phyloP scores from a whole-genome alignment of 495 filamentous ascomycete species.

The Geoglossum glabrum region DNA sequence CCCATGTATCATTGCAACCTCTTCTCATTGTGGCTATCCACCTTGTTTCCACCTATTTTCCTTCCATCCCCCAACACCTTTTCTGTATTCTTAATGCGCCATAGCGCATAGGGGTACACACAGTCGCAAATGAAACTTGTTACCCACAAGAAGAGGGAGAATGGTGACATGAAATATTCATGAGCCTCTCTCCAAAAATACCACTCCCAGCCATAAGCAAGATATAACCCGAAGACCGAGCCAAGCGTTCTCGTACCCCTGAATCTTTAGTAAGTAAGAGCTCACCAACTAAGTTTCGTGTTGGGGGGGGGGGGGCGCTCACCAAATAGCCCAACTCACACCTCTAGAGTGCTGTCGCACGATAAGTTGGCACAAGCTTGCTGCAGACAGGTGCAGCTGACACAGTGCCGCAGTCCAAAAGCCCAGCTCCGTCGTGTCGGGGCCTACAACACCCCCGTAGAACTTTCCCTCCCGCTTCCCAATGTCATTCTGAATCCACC shows the following conservation, averaged over 20 bases:
- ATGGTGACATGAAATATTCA: constrained; percentile 17
- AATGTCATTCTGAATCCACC: constrained; percentile 21
- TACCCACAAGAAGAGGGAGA: constrained; percentile 18
- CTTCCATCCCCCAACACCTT: constrained; percentile 17
- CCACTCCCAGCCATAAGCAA: constrained; percentile 17
- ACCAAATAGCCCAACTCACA: constrained; percentile 23
- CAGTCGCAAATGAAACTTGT: constrained; percentile 18
- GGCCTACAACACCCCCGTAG: constrained; percentile 17
- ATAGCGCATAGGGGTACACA: constrained; percentile 20
- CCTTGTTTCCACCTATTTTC: too few species aligned
- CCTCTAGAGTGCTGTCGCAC: constrained; percentile 22
- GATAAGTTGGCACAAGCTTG: constrained; percentile 19
- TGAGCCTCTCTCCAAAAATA: constrained; percentile 24
- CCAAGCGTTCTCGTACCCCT: constrained; percentile 15
- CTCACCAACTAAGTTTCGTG: neutral
- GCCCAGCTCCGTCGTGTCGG: constrained; percentile 24
- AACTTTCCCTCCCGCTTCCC: constrained; percentile 18
- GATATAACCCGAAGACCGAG: constrained; percentile 17
- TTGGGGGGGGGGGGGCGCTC: constrained; percentile 12
- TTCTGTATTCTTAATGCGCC: constrained; percentile 16
- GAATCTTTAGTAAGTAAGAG: neutral
- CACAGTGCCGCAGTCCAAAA: constrained; percentile 19
- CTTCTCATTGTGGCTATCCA: too few species aligned
- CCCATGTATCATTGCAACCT: too few species aligned
- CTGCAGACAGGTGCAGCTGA: constrained; percentile 15